Evolutionary conservation across 2,329 filamentous ascomycete genomes (phyloP).

Genomic region (Davidsoniella eucalypti): DNA sequence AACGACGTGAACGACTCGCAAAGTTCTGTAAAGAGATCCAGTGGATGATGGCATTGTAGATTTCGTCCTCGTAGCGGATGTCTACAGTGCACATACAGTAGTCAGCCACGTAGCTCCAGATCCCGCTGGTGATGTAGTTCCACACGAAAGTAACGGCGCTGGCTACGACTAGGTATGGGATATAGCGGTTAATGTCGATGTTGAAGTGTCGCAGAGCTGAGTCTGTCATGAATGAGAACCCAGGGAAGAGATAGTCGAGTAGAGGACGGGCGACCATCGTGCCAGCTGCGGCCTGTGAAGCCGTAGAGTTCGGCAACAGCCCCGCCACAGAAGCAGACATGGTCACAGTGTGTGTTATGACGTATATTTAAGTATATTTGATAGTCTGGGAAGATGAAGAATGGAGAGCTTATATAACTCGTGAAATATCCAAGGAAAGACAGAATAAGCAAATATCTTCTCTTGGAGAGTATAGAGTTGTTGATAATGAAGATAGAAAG

Average conservation of each 20-base stretch:
- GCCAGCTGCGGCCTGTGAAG: not conserved
- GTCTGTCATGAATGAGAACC: constrained; percentile 41
- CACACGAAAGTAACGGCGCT: constrained; percentile 33
- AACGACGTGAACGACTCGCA: constrained; percentile 39
- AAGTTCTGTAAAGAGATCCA: constrained; percentile 51
- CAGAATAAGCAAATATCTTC: too few relatives aligned
- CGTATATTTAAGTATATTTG: too few relatives aligned
- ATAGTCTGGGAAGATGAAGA: too few relatives aligned
- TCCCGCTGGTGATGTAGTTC: constrained; percentile 33
- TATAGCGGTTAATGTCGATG: constrained; percentile 45
- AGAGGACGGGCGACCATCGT: constrained; percentile 19
- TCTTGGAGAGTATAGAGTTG: not conserved
- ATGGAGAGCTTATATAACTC: too few relatives aligned
- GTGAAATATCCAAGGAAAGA: not conserved
- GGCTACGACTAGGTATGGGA: constrained; percentile 37
- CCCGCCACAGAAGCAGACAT: not conserved
- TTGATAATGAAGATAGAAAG: not conserved
- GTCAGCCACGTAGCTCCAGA: constrained; percentile 30
- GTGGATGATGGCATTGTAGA: constrained; percentile 55
- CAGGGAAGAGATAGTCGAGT: constrained; percentile 49
- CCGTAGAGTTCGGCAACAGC: not conserved
- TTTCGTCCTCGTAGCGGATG: constrained; percentile 52
- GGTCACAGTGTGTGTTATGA: too few relatives aligned
- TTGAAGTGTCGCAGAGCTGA: constrained; percentile 38
- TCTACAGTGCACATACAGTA: constrained; percentile 50